phyloP scores from a whole-genome alignment of 352 stramenopile genomes.

The Pythium aquatile region DNA sequence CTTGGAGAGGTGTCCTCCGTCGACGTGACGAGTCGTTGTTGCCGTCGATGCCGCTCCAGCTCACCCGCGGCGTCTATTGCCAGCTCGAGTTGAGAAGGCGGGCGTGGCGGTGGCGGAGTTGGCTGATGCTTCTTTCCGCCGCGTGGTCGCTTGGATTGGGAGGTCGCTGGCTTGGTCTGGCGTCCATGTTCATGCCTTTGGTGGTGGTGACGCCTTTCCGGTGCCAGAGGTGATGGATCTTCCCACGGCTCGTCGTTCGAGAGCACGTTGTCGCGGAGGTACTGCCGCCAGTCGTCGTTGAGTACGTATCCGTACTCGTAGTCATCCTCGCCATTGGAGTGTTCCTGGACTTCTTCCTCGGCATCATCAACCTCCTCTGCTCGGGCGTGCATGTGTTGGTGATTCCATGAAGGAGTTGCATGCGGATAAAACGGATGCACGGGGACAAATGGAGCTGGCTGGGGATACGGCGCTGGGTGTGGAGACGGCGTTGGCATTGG shows the following conservation, averaged over 20 bases:
- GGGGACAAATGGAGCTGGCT: background rate
- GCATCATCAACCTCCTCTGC: background rate
- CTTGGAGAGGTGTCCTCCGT: background rate
- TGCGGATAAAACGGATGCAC: background rate
- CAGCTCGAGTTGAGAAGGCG: constrained; percentile 32
- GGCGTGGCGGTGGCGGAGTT: background rate
- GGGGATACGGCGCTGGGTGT: background rate
- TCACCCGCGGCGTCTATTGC: constrained; percentile 39
- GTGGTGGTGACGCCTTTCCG: constrained; percentile 1
- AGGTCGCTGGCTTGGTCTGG: background rate
- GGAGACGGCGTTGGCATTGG: background rate
- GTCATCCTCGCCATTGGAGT: constrained; percentile 30
- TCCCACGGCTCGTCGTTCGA: constrained; percentile 4
- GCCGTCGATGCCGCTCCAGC: constrained; percentile 34
- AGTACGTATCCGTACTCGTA: constrained; percentile 76
- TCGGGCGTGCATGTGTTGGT: background rate
- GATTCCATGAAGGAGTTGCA: background rate
- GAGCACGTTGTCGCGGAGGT: constrained; percentile 33
- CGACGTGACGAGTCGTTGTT: constrained; percentile 1
- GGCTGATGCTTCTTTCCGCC: background rate
- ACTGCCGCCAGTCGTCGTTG: constrained; percentile 66
- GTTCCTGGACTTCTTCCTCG: constrained; percentile 11
- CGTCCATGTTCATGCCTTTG: constrained; percentile 2
- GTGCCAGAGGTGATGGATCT: constrained; percentile 1
- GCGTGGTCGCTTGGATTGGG: background rate